Evolutionary conservation across 805 yeast species (phyloP).

Genomic region (Kuraishia piskuri): DNA sequence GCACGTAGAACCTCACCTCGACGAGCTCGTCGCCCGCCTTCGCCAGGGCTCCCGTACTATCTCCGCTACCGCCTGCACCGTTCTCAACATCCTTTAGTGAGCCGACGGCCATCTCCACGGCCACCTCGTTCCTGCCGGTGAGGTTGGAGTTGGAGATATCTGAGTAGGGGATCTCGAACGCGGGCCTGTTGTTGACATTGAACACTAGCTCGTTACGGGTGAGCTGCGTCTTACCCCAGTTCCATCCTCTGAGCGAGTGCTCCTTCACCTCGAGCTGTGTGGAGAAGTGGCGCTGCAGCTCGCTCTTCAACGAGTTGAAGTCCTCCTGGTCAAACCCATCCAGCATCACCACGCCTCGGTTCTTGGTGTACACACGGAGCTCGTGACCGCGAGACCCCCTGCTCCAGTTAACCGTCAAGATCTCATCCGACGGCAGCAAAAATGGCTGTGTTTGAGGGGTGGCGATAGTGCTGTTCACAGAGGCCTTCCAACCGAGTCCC

Average conservation of each 20-base stretch:
- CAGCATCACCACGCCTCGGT: constrained; percentile 73
- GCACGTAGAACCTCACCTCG: constrained; percentile 87
- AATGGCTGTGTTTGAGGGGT: constrained; percentile 51
- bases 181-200: constrained; percentile 78
- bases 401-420: constrained; percentile 79
- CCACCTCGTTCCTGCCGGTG: constrained; percentile 89
- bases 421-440: constrained; percentile 78
- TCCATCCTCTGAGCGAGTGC: constrained; percentile 97
- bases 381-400: constrained; percentile 91
- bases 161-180: constrained; percentile 82
- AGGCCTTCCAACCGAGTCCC: constrained; percentile 95
- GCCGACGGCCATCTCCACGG: constrained; percentile 65
- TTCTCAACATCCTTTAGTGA: constrained; percentile 15
- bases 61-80: constrained; percentile 12
- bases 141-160: constrained; percentile 78
- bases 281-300: constrained; percentile 68
- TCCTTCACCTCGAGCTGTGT: constrained; percentile 74
- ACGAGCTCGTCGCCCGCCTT: constrained; percentile 93
- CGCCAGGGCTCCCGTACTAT: constrained; percentile 37
- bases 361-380: constrained; percentile 80
- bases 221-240: constrained; percentile 93
- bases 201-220: constrained; percentile 88
- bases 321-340: constrained; percentile 92
- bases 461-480: constrained; percentile 35
- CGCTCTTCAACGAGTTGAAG: constrained; percentile 71